phyloP scores from a whole-genome alignment of 2,329 filamentous ascomycete species.

The Penicillium sp. region DNA sequence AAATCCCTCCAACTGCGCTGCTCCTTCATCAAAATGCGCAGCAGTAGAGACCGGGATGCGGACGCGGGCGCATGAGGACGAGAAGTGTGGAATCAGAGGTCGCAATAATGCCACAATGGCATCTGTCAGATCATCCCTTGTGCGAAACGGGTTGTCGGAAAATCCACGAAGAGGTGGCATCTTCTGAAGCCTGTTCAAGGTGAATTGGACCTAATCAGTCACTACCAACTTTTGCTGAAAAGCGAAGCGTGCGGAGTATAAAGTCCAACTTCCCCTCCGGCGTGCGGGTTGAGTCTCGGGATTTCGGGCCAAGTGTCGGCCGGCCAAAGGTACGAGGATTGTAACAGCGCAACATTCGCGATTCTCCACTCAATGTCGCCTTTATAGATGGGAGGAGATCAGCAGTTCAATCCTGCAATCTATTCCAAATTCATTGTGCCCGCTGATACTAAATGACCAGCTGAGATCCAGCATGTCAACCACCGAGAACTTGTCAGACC shows the following conservation, averaged over 20 bases:
- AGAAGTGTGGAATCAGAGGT: constrained; percentile 14
- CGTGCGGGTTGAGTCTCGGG: not conserved
- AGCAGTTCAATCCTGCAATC: not conserved
- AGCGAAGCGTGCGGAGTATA: not conserved
- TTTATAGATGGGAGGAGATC: not conserved
- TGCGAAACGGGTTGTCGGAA: constrained; percentile 14
- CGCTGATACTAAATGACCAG: too few species aligned
- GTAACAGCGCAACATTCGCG: not conserved
- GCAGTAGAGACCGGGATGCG: constrained; percentile 15
- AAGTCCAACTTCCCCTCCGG: not conserved
- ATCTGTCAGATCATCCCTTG: constrained; percentile 8
- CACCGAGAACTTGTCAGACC: not conserved
- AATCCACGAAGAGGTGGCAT: constrained; percentile 16
- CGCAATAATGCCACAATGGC: constrained; percentile 13
- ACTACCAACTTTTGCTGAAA: too few species aligned
- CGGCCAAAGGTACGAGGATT: not conserved
- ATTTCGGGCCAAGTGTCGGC: not conserved
- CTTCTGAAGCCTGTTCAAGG: not conserved
- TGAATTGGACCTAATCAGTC: not conserved
- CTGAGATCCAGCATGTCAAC: not conserved
- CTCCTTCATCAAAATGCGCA: constrained; percentile 16
- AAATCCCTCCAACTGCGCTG: constrained; percentile 29
- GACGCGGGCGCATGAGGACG: constrained; percentile 8
- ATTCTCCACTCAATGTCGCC: not conserved
- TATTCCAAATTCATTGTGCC: not conserved